A percentile compares a stretch with the other conserved stretches of the same genome.
These are phyloP conservation scores for Melaleuca alternifolia DNA, from an alignment of 345 rosid genomes.

Conservation along the genomic window DNA sequence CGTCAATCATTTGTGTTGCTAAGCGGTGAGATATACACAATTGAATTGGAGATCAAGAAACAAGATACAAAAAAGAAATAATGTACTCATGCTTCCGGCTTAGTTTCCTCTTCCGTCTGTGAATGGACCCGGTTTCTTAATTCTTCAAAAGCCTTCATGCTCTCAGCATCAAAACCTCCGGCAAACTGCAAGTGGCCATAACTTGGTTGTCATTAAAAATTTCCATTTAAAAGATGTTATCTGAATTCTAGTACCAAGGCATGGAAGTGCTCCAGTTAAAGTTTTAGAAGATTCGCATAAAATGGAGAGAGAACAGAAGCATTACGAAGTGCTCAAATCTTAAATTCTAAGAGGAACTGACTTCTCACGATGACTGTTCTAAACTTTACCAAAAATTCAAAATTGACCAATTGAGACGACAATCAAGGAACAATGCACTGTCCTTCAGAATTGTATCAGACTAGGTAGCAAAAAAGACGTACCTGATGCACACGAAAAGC, in stretches of 20 bases:
- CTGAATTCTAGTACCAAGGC: not conserved
- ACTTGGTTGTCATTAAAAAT: not conserved
- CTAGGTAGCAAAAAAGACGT: not conserved
- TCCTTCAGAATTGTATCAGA: not conserved
- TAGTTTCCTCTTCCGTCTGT: slow-evolving; percentile 33
- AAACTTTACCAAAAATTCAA: not conserved
- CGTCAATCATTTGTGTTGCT: not conserved
- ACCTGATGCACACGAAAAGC: slow-evolving; percentile 99
- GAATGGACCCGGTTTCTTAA: slow-evolving; percentile 63
- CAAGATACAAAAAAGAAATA: not conserved
- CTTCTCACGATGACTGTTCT: not conserved
- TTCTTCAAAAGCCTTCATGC: slow-evolving; percentile 98
- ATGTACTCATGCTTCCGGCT: slow-evolving; percentile 15
- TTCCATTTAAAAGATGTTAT: not conserved
- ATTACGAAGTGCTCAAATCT: not conserved
- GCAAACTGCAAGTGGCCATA: slow-evolving; percentile 54
- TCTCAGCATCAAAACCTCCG: slow-evolving; percentile 95
- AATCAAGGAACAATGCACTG: not conserved
- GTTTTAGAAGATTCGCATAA: not conserved
- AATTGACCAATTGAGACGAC: not conserved
- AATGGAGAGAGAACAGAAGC: not conserved
- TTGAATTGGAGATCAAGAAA: not conserved
- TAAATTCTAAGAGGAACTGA: not conserved
- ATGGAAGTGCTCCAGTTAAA: not conserved
- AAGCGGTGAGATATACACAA: slow-evolving; percentile 12